Evolutionary conservation across 1,284 basidiomycete species (phyloP).

Genomic region (Exobasidium cylindrosporum): DNA sequence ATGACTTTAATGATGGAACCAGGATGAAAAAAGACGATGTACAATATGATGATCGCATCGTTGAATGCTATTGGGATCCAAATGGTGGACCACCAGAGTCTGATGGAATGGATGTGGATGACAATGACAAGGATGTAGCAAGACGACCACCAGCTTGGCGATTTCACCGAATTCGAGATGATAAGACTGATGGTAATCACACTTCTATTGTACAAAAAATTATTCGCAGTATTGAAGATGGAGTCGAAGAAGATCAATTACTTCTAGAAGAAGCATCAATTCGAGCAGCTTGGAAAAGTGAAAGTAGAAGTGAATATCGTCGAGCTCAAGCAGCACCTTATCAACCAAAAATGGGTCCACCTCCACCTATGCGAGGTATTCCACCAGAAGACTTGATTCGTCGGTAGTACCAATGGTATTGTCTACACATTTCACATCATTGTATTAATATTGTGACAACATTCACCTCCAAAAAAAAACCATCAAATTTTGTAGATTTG

Average conservation of each 20-base stretch:
- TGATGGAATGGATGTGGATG: conserved; percentile 61
- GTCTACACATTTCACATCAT: background rate
- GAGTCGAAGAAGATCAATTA: conserved; percentile 42
- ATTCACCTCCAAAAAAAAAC: too few relatives aligned
- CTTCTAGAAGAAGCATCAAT: conserved; percentile 4
- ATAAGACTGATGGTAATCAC: conserved; percentile 52
- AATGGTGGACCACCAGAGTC: conserved; percentile 67
- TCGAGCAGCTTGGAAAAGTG: conserved; percentile 11
- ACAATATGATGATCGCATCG: conserved; percentile 86
- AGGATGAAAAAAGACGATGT: conserved; percentile 74
- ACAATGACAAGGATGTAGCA: background rate
- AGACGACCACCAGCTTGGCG: conserved; percentile 37
- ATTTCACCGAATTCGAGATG: conserved; percentile 48
- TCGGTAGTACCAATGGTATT: background rate
- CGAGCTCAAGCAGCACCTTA: background rate
- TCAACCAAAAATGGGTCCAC: background rate
- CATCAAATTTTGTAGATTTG: too few relatives aligned
- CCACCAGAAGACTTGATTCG: background rate
- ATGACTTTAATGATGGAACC: too few relatives aligned
- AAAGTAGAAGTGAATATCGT: conserved; percentile 10
- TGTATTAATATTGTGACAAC: background rate
- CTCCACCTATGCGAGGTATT: background rate
- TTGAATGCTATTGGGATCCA: conserved; percentile 88
- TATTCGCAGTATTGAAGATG: conserved; percentile 46
- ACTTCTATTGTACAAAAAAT: conserved; percentile 45